Evolutionary conservation across 305 asterid species (phyloP).

Genomic region (Stenogyne calaminthoides): DNA sequence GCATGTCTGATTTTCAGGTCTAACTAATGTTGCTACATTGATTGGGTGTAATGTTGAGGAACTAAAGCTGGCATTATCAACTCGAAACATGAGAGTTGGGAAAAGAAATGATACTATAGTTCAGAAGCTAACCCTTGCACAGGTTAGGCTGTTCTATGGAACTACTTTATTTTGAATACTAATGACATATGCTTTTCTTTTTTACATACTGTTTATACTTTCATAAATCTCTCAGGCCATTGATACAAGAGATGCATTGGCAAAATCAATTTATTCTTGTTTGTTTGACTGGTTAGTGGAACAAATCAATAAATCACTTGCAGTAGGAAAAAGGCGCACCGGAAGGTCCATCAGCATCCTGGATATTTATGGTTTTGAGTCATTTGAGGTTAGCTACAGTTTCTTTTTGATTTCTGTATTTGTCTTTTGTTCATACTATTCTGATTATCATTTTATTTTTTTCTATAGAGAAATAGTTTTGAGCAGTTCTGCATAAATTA

Average conservation of each 20-base stretch:
- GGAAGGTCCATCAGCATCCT: conserved; percentile 97
- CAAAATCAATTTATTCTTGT: conserved; percentile 92
- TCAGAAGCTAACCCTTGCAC: conserved; percentile 84
- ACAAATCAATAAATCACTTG: conserved; percentile 90
- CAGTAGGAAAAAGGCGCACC: conserved; percentile 92
- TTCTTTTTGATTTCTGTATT: conserved; percentile 27
- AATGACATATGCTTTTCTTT: background rate
- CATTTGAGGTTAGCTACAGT: conserved; percentile 67
- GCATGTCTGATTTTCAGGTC: conserved; percentile 53
- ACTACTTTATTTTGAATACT: conserved; percentile 12
- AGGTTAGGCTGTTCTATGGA: conserved; percentile 49
- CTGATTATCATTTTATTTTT: conserved; percentile 21
- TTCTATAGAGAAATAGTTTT: conserved; percentile 71
- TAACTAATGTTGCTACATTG: conserved; percentile 65
- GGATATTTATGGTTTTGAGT: conserved; percentile 97
- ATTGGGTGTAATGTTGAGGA: conserved; percentile 73
- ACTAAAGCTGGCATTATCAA: conserved; percentile 84
- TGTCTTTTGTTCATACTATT: conserved; percentile 23
- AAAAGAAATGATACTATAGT: conserved; percentile 67
- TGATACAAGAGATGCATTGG: conserved; percentile 93
- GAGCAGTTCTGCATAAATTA: conserved; percentile 91
- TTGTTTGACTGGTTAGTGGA: conserved; percentile 98
- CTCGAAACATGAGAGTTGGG: conserved; percentile 89
- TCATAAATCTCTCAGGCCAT: conserved; percentile 65
- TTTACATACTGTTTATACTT: conserved; percentile 13